Evolutionary conservation across 129 eudicot genomes (phyloP), one percentile per base, ranked within the genome.

Genomic region (Ambrosia artemisiifolia): DNA sequence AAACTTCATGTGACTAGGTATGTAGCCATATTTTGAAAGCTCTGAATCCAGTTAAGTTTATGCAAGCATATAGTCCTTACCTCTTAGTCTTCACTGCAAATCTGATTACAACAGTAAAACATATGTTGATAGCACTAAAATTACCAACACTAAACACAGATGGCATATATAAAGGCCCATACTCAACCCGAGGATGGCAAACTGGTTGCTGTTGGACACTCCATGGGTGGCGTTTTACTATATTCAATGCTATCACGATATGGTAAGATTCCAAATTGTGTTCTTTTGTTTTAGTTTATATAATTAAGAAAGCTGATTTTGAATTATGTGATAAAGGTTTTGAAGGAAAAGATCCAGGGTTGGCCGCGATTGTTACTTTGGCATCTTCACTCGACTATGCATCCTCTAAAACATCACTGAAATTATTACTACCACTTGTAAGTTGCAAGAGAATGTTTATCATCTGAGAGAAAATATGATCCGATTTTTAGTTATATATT

Each of bases 311-410:
- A 40, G 6, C 44, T 12, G n/a, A 24, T 32, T 51, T 6, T 33
- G 20, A 36, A 10, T 43, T 60, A 7, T 49, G 34, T 65, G 44
- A 42, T 65, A 11, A 78, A 93, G 91, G 85, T 34, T 71, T 44
- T 64, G 99, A 94, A 86, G 97, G 86, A 77, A 84, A 42, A 72
- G 94, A 88, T 36, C 77, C 99, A 59, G 80, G 78, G 32, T 81
- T 94, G 65, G 93, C 97, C 6, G 97, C 93, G 38, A 67, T 88
- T 67, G 97, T 88, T 69, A 94, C 99, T 60, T 76, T 94, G 88
- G 99, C 96, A 47, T 90, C 99, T 43, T 94, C 99, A 81, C 86
- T 94, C n/a, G 96, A 90, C 75, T 94, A 94, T 78, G 81, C 89
- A 14, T 64, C 96, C 48, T 94, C 99, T 33, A 88, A 88, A 32